These are phyloP conservation scores for Hanseniaspora occidentalis DNA, from an alignment of 805 yeast genomes.

Conservation along the genomic window DNA sequence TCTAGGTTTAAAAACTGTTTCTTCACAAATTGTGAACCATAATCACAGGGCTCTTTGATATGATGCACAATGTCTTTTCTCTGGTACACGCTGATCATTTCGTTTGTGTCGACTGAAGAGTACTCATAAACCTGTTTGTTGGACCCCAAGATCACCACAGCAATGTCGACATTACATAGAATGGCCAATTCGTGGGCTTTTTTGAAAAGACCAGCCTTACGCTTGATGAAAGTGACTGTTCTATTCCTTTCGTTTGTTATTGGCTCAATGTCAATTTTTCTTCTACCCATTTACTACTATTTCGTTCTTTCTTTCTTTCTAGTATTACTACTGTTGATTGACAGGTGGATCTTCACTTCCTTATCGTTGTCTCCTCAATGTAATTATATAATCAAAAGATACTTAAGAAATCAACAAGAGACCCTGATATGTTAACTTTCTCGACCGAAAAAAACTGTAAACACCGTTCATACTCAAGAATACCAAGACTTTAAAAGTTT, in stretches of 20 bases:
- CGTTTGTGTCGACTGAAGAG: slow-evolving; percentile 53
- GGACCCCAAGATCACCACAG: slow-evolving; percentile 76
- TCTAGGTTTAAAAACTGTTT: slow-evolving; percentile 10
- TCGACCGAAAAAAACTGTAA: too few species aligned
- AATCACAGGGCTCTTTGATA: slow-evolving; percentile 50
- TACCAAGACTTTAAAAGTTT: too few species aligned
- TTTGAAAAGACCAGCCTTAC: slow-evolving; percentile 88
- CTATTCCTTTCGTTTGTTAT: slow-evolving; percentile 74
- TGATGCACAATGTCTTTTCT: slow-evolving; percentile 34
- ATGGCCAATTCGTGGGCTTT: slow-evolving; percentile 55
- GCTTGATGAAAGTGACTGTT: slow-evolving; percentile 65
- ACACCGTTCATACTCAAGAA: too few species aligned
- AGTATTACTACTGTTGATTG: background rate
- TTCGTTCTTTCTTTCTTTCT: background rate
- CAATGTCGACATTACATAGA: slow-evolving; percentile 83
- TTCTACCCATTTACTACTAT: slow-evolving; percentile 68
- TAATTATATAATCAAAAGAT: too few species aligned
- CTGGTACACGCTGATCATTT: slow-evolving; percentile 31
- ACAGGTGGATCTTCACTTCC: too few species aligned
- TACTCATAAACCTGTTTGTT: slow-evolving; percentile 79
- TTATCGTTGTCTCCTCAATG: too few species aligned
- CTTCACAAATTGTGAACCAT: slow-evolving; percentile 41
- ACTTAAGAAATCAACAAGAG: too few species aligned
- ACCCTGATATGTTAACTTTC: too few species aligned
- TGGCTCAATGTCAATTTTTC: slow-evolving; percentile 90